Evolutionary conservation across 225 moss, liverwort and hornwort species (phyloP), one percentile per base, ranked within the genome.

Genomic region (Physcomitrellopsis africana): DNA sequence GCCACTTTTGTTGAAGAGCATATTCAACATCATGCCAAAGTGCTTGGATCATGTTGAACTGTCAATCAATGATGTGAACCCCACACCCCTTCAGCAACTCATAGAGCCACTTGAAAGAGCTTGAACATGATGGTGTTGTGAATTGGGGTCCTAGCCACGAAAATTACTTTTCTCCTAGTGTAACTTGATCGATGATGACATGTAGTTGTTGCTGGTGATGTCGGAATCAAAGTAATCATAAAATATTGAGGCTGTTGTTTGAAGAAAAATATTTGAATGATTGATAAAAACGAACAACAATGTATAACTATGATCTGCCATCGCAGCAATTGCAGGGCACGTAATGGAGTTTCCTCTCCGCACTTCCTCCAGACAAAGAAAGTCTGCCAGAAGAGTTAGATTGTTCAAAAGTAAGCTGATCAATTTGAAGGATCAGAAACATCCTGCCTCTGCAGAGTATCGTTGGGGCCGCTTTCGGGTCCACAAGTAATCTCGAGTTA

Each of bases 1-100:
- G 72, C 90, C 44, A 86, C 93, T n/a, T 95, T 93, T 73, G 79
- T 99, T 23, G 84, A 79, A 14, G 92, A 99, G 58, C 94, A 99
- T 76, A 87, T 99, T 47, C 65, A 59, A 51, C 80, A 75, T 81
- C 95, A 99, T 69, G 80, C 90, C 18, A 81, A 86, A 74, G 89
- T 85, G 53, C 84, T 99, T 3, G 80, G 81, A 29, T 37, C 32
- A 37, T 87, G 64, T 90, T 82, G 53, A 18, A 9, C 32, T 37
- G 11, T 29, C 19, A 1, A 1, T 37, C 5, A 22, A 7, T 23
- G 44, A 44, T 67, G 11, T 42, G 11, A 16, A 48, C 41, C 13
- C 32, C n/a, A 3, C 20, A 53, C 44, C 58, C 20, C 53, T n/a
- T 62, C 76, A 24, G 46, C 46, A 12, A 26, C 45, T 64, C 47